phyloP scores from a whole-genome alignment of 352 stramenopile species.

The Phytophthora citrophthora region DNA sequence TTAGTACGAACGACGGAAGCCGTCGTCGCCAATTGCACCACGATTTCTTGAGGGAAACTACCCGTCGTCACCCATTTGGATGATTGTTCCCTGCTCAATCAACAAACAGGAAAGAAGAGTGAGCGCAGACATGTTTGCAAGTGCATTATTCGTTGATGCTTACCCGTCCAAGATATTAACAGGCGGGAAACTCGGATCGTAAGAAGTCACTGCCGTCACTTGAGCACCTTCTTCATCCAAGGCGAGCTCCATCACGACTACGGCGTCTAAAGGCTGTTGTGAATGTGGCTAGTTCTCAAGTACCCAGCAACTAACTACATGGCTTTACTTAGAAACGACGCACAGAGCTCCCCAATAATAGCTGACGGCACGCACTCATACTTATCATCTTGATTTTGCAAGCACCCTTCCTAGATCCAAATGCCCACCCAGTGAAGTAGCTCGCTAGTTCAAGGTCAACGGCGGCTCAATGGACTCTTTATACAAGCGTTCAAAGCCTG shows the following conservation, averaged over 20 bases:
- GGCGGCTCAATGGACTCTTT: conserved; percentile 49
- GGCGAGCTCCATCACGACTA: conserved; percentile 70
- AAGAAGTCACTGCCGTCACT: conserved; percentile 82
- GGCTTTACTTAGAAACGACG: conserved; percentile 33
- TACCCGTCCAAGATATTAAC: conserved; percentile 86
- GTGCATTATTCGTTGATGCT: background rate
- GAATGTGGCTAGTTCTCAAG: conserved; percentile 6
- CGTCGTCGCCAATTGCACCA: conserved; percentile 80
- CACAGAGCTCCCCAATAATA: conserved; percentile 25
- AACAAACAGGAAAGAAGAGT: background rate
- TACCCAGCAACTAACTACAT: conserved; percentile 6
- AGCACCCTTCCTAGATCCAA: conserved; percentile 25
- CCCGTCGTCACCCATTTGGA: conserved; percentile 88
- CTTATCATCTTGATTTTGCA: conserved; percentile 28
- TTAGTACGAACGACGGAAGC: conserved; percentile 81
- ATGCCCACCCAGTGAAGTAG: conserved; percentile 22
- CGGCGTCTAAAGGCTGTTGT: conserved; percentile 9
- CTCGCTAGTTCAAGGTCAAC: conserved; percentile 11
- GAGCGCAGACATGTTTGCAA: background rate
- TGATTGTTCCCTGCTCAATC: conserved; percentile 55
- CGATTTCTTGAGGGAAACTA: conserved; percentile 82
- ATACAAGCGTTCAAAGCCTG: conserved; percentile 70
- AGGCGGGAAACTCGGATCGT: conserved; percentile 69
- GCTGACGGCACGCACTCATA: conserved; percentile 26
- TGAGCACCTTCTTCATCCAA: conserved; percentile 84